Conservation (phyloP, 257 asterid genomes). For the Echites panduratus region DNA sequence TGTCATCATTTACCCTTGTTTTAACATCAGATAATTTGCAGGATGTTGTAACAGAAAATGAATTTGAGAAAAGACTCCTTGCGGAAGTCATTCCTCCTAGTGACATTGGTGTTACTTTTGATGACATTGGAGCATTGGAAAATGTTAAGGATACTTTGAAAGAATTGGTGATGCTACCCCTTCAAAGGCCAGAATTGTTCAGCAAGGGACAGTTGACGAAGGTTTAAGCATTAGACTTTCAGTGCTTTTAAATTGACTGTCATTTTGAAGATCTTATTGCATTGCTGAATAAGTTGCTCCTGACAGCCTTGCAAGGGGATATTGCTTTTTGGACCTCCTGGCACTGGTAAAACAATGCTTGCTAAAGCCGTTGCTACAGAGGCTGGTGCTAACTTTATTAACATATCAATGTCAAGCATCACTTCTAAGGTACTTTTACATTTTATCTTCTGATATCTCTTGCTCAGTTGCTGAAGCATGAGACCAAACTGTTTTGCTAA, state of each 20-base stretch:
- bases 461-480: not conserved
- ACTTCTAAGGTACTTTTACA: constrained; percentile 56
- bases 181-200: constrained; percentile 81
- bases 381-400: constrained; percentile 87
- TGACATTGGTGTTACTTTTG: constrained; percentile 83
- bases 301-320: constrained; percentile 92
- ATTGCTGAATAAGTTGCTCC: constrained; percentile 19
- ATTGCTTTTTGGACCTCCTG: constrained; percentile 93
- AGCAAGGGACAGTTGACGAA: constrained; percentile 86
- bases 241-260: constrained; percentile 6
- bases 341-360: constrained; percentile 89
- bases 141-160: constrained; percentile 86
- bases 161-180: constrained; percentile 90
- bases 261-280: constrained; percentile 2
- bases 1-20: constrained; percentile 7
- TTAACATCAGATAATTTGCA: constrained; percentile 28
- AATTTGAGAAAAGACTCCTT: constrained; percentile 78
- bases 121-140: constrained; percentile 87
- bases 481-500: not conserved
- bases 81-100: constrained; percentile 79
- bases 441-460: constrained; percentile 14
- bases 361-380: constrained; percentile 97
- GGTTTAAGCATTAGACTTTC: constrained; percentile 30
- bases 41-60: constrained; percentile 88
- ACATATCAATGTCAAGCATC: constrained; percentile 90